Evolutionary conservation across 2,329 filamentous ascomycete genomes (phyloP).

Genomic region (Coniella lustricola): DNA sequence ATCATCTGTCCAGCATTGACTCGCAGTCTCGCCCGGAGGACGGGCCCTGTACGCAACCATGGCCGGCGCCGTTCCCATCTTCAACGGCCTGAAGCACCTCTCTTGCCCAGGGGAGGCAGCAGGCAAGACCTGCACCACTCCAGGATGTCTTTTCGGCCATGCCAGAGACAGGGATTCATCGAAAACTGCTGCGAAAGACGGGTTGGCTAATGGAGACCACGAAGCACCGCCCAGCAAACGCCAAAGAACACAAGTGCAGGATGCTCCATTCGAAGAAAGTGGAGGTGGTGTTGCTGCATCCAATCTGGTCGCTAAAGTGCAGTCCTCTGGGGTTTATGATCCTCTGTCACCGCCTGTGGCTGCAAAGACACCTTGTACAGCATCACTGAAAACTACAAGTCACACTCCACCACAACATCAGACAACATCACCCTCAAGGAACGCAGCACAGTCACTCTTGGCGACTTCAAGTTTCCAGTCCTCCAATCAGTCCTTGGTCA

Average conservation of each 20-base stretch:
- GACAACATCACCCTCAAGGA: neutral
- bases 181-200: neutral
- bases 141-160: slow-evolving; percentile 15
- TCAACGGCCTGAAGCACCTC: slow-evolving; percentile 15
- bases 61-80: slow-evolving; percentile 13
- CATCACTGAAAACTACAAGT: neutral
- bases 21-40: neutral
- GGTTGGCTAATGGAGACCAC: neutral
- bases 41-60: neutral
- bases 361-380: neutral
- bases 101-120: slow-evolving; percentile 14
- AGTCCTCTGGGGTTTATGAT: slow-evolving; percentile 9
- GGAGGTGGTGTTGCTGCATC: neutral
- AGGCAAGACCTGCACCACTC: slow-evolving; percentile 11
- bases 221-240: neutral
- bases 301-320: neutral
- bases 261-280: neutral
- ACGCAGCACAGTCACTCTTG: neutral
- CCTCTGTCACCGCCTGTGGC: slow-evolving; percentile 11
- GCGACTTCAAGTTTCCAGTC: neutral
- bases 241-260: neutral
- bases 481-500: neutral
- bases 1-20: neutral
- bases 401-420: neutral
- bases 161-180: neutral